Evolutionary conservation across 2,329 filamentous ascomycete species (phyloP).

Genomic region (Mycocentrospora acerina): DNA sequence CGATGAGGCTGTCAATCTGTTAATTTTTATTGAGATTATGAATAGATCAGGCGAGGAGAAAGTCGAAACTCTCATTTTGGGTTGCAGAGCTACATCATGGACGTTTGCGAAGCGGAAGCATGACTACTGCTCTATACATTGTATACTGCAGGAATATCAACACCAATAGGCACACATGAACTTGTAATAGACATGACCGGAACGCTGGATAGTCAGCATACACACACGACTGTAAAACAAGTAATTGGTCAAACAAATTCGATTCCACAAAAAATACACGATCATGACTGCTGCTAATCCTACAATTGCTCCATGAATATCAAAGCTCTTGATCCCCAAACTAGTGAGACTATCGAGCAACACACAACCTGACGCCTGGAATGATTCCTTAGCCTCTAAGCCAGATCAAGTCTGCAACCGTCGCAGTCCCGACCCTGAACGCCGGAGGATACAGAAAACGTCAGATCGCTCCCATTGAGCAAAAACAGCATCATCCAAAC

Average conservation of each 20-base stretch:
- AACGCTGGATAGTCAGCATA: too few species aligned
- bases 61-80: too few species aligned
- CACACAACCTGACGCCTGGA: constrained; percentile 14
- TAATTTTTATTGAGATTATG: too few species aligned
- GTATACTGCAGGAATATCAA: too few species aligned
- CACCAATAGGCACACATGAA: too few species aligned
- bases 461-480: constrained; percentile 30
- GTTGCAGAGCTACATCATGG: too few species aligned
- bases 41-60: too few species aligned
- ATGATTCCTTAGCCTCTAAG: constrained; percentile 18
- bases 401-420: constrained; percentile 5
- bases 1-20: too few species aligned
- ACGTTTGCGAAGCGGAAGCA: too few species aligned
- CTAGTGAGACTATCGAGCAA: constrained; percentile 4
- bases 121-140: too few species aligned
- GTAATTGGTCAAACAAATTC: constrained; percentile 4
- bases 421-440: constrained; percentile 20
- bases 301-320: constrained; percentile 11
- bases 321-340: not conserved
- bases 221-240: not conserved
- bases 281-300: constrained; percentile 15
- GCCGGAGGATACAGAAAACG: constrained; percentile 23
- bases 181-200: not conserved
- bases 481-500: constrained; percentile 26
- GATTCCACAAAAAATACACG: constrained; percentile 12